Base-by-base conservation (phyloP, 2,329 filamentous ascomycete genomes). In the Sporothrix sp. region DNA sequence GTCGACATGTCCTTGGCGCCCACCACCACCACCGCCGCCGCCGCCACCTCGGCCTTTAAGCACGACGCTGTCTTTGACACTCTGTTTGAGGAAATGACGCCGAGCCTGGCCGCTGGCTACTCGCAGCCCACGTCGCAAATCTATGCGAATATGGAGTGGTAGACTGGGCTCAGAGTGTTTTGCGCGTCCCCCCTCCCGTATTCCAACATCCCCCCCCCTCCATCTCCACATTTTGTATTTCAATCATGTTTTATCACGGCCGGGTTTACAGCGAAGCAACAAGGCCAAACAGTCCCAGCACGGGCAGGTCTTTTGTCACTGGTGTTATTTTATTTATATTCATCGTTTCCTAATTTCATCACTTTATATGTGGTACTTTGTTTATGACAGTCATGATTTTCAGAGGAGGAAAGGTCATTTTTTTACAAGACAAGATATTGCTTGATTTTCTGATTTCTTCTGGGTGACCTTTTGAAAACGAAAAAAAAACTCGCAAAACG, bases 51-150 rank as follows among this genome's bases (percentile, higher is more conserved):
- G 20, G 13, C 65, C 27, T 18, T n/a, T 30, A 48, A 51, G 48
- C 20, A 30, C 8, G 52, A 38, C 21, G 13, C 23, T 8, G 64
- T 66, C 7, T 67, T 69, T 37, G 68, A 74, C 38, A 61, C 67
- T 2, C 65, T 79, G 2, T 79, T 79, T 54, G 68, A 65, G 11
- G 71, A 76, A 35, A 61, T 76, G 4, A 71, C 75, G 2, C 54
- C 56, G 3, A 77, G 73, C 55, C 64, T 75, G 30, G 68, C 71
- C 39, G 63, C 73, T 35, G 73, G 73, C 21, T 78, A 72, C 58
- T 75, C 70, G 3, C 76, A 79, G 57, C 66, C 66, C 13, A 71
- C 71, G 3, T 73, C 76, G 32, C 72, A 74, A 48, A 65, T 77
- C 18, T 71, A 74, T 52, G 61, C 65, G 40, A 56, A 65, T 47